A percentile compares a stretch with the other conserved stretches of the same genome.
Evolutionary conservation across 306 rosid species (phyloP).

Genomic region (Vigna hirtella): DNA sequence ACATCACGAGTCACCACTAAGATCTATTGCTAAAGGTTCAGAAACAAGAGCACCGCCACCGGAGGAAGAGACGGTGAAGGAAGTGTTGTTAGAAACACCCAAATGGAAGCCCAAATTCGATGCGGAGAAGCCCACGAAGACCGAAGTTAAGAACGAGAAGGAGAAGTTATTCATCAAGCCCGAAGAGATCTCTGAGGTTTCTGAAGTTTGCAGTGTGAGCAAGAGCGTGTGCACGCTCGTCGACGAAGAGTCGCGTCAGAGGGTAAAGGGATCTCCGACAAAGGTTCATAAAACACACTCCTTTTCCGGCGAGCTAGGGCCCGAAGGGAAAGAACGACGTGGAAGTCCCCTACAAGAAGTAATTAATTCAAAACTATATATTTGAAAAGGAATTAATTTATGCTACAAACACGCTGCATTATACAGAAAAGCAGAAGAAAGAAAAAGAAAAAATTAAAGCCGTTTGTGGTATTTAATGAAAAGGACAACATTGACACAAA

Average conservation of each 20-base stretch:
- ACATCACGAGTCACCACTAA: slow-evolving; percentile 33
- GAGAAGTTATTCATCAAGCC: slow-evolving; percentile 39
- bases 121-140: slow-evolving; percentile 40
- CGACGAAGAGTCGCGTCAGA: slow-evolving; percentile 59
- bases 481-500: too few species aligned
- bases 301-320: slow-evolving; percentile 51
- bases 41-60: slow-evolving; percentile 71
- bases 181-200: slow-evolving; percentile 62
- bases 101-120: slow-evolving; percentile 48
- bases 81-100: slow-evolving; percentile 80
- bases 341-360: slow-evolving; percentile 63
- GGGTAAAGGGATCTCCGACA: slow-evolving; percentile 63
- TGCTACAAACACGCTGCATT: too few species aligned
- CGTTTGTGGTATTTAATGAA: too few species aligned
- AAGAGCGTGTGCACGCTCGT: slow-evolving; percentile 65
- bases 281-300: slow-evolving; percentile 48
- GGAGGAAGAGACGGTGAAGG: slow-evolving; percentile 89
- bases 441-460: too few species aligned
- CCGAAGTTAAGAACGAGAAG: not conserved
- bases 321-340: slow-evolving; percentile 50
- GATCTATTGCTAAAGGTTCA: slow-evolving; percentile 31
- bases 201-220: slow-evolving; percentile 75
- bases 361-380: too few species aligned
- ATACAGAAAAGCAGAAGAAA: too few species aligned
- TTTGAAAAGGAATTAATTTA: too few species aligned